Conservation (phyloP, 805 yeast species). For the Candida arabinofermentans region DNA sequence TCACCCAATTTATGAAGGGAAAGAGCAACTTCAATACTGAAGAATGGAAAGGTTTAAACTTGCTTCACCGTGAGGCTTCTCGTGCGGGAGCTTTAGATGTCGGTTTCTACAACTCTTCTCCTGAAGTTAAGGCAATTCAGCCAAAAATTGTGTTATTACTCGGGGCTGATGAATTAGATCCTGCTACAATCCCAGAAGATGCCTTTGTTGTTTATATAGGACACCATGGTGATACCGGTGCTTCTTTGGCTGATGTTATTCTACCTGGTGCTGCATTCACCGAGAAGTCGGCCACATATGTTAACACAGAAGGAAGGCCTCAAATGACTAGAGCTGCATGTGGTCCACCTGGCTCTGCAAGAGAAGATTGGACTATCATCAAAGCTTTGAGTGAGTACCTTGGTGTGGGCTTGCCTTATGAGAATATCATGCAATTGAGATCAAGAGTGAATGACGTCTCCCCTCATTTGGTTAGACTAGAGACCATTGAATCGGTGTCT, state of each 20-base stretch:
- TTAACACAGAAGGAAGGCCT: slow-evolving; percentile 87
- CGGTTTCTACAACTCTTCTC: slow-evolving; percentile 58
- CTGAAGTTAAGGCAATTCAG: slow-evolving; percentile 42
- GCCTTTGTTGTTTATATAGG: slow-evolving; percentile 89
- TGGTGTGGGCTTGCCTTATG: slow-evolving; percentile 69
- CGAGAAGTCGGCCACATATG: slow-evolving; percentile 79
- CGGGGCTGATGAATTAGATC: slow-evolving; percentile 78
- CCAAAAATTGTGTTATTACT: slow-evolving; percentile 77
- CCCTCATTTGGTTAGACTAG: slow-evolving; percentile 76
- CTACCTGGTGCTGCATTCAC: slow-evolving; percentile 88
- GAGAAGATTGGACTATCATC: slow-evolving; percentile 88
- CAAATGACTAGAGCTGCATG: slow-evolving; percentile 84
- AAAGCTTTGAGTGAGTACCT: slow-evolving; percentile 80
- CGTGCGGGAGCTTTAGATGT: slow-evolving; percentile 83
- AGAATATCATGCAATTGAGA: slow-evolving; percentile 64
- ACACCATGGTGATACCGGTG: slow-evolving; percentile 89
- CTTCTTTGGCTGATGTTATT: slow-evolving; percentile 81
- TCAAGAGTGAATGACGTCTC: slow-evolving; percentile 71
- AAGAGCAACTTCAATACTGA: slow-evolving; percentile 57
- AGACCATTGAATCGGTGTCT: slow-evolving; percentile 66
- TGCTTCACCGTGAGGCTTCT: slow-evolving; percentile 83
- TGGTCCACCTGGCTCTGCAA: slow-evolving; percentile 82
- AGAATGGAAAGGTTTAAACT: slow-evolving; percentile 78
- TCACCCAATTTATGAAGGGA: slow-evolving; percentile 58
- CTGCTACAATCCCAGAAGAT: slow-evolving; percentile 70